Conservation (phyloP, 1,284 basidiomycete species). For the Porodaedalea pini region DNA sequence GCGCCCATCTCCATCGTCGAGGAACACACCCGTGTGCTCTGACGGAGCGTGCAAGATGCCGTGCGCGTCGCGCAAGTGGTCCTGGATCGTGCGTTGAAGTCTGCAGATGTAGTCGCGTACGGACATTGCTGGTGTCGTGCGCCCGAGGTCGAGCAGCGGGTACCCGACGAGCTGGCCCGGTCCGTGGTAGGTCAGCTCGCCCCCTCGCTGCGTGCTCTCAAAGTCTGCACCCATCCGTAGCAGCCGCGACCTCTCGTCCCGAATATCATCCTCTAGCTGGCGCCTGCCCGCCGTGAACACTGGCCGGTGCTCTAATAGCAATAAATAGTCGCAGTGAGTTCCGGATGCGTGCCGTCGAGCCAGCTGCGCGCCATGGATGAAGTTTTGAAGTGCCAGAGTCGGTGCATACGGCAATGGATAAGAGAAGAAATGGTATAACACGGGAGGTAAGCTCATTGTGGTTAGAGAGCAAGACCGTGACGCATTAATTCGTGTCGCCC, state of each 20-base stretch:
- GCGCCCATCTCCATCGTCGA: constrained; percentile 36
- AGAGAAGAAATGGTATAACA: constrained; percentile 76
- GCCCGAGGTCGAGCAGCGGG: constrained; percentile 80
- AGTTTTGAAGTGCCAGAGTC: constrained; percentile 70
- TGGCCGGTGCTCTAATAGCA: constrained; percentile 83
- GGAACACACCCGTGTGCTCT: constrained; percentile 77
- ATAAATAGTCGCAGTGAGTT: constrained; percentile 60
- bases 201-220: constrained; percentile 79
- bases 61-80: constrained; percentile 56
- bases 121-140: constrained; percentile 42
- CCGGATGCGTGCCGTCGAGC: constrained; percentile 39
- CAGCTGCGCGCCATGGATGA: constrained; percentile 61
- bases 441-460: constrained; percentile 53
- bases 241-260: constrained; percentile 65
- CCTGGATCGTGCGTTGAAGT: constrained; percentile 61
- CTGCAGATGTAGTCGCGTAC: constrained; percentile 73
- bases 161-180: constrained; percentile 98
- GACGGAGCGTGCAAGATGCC: constrained; percentile 49
- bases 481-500: not conserved
- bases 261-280: constrained; percentile 63
- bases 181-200: constrained; percentile 95
- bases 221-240: constrained; percentile 84
- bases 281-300: constrained; percentile 93
- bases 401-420: constrained; percentile 68
- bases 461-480: not conserved